Evolutionary conservation across 345 rosid species (phyloP).

Genomic region (Gossypium turneri): DNA sequence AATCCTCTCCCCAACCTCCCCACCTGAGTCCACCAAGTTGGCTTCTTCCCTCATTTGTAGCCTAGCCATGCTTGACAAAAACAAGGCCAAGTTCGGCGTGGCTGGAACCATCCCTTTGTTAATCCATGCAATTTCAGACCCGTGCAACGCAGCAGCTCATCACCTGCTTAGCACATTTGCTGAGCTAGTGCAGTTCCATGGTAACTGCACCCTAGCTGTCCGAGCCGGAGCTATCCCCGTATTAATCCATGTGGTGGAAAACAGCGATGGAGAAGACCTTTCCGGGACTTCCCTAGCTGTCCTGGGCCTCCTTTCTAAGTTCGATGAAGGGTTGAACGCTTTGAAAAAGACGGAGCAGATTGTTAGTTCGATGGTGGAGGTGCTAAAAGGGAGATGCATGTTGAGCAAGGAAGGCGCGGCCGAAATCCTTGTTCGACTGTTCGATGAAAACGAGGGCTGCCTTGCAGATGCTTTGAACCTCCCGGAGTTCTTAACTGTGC

Average conservation of each 20-base stretch:
- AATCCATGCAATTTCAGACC: constrained; percentile 20
- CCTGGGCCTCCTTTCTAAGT: constrained; percentile 42
- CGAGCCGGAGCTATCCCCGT: constrained; percentile 35
- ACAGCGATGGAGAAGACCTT: constrained; percentile 29
- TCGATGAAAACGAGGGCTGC: constrained; percentile 55
- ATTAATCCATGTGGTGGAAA: constrained; percentile 29
- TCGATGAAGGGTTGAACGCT: constrained; percentile 45
- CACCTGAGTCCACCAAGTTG: constrained; percentile 25
- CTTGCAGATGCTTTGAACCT: constrained; percentile 38
- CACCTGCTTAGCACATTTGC: constrained; percentile 49
- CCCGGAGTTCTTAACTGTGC: constrained; percentile 32
- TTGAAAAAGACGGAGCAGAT: constrained; percentile 32
- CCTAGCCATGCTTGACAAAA: constrained; percentile 59
- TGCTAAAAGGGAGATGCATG: constrained; percentile 46
- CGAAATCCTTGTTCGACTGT: constrained; percentile 41
- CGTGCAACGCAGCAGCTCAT: constrained; percentile 26
- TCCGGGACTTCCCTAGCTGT: constrained; percentile 40
- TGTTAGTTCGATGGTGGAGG: constrained; percentile 42
- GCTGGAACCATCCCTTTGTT: constrained; percentile 45
- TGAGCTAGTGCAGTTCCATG: constrained; percentile 60
- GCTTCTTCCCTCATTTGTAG: constrained; percentile 57
- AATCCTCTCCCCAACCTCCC: constrained; percentile 28
- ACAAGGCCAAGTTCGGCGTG: constrained; percentile 68
- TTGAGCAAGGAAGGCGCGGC: constrained; percentile 64
- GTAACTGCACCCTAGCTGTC: constrained; percentile 60